Evolutionary conservation across 768 basidiomycete species (phyloP).

Genomic region (Mycena galericulata): DNA sequence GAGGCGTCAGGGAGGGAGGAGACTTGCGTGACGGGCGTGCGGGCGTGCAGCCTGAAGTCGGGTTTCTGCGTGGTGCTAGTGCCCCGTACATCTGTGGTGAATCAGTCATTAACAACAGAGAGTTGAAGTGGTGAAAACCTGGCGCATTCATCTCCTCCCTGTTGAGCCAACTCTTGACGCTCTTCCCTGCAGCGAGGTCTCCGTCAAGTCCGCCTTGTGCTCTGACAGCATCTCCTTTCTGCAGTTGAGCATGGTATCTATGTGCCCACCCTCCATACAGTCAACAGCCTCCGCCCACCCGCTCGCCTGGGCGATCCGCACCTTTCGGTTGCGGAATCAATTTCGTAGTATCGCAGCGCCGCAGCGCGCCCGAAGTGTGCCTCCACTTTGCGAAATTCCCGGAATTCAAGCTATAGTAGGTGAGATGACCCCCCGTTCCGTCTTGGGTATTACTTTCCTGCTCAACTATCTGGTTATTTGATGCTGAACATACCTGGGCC

Average conservation of each 20-base stretch:
- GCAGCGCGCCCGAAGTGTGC: slow-evolving; percentile 4
- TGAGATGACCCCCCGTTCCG: slow-evolving; percentile 33
- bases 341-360: slow-evolving; percentile 17
- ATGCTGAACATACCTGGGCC: slow-evolving; percentile 51
- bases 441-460: background rate
- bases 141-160: slow-evolving; percentile 31
- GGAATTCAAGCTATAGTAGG: slow-evolving; percentile 21
- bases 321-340: slow-evolving; percentile 31
- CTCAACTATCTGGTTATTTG: background rate
- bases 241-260: slow-evolving; percentile 19
- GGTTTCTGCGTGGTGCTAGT: slow-evolving; percentile 43
- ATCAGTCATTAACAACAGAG: background rate
- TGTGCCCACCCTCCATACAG: slow-evolving; percentile 32
- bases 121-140: background rate
- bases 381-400: slow-evolving; percentile 2
- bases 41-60: slow-evolving; percentile 73
- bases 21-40: slow-evolving; percentile 74
- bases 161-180: slow-evolving; percentile 21
- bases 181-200: slow-evolving; percentile 25
- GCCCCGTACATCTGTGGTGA: slow-evolving; percentile 57
- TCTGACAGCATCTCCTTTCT: background rate
- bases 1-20: slow-evolving; percentile 46
- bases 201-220: background rate
- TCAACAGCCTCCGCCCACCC: slow-evolving; percentile 31
- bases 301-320: slow-evolving; percentile 13